Base-by-base conservation (phyloP, 441 rosid species). In the Eutrema salsugineum region DNA sequence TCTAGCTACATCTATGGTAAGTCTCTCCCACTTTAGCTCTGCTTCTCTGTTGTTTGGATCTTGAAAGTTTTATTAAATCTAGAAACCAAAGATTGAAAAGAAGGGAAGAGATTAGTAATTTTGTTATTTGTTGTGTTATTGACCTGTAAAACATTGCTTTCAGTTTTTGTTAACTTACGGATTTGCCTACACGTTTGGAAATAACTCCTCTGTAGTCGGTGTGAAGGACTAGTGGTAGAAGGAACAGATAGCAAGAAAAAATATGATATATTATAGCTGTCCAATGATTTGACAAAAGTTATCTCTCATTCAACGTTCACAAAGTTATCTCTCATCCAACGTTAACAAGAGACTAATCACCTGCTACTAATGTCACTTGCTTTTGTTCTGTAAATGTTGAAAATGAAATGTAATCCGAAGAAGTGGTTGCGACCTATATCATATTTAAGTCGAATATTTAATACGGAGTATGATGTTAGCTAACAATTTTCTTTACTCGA, bases 41-140 rank as follows among this genome's bases (percentile, higher is more conserved):
- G 36, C 12, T 70, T 70, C 60, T 63, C 10, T 76, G 66, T 46
- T 75, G 70, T 69, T 33, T 76, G 67, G 62, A 48, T 63, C 66
- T 75, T 36, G 38, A 57, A 58, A 11, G 62, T 66, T 66, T 48
- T 46, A 20, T 38, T 16, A 62, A 38, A 48, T 65, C 61, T 51
- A 1, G 38, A 58, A 51, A 59, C 48, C 57, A 55, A 63, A 55
- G 22, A 44, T 63, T 22, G 24, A 22, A 22, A 22, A 22, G 24
- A 3, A 22, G 24, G 24, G 24, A 22, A 22, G 24, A 22, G 24
- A 22, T 22, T 22, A 22, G 24, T 22, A 22, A 20, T 22, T 22
- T 22, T 22, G 3, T 22, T 22, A 22, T 22, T 22, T 22, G 24
- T 22, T 22, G 24, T 22, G 24, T 22, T 22, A 1, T 22, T 22